Evolutionary conservation across 495 filamentous ascomycete genomes (phyloP).

Genomic region (Pseudomonodictys pantanalensis): DNA sequence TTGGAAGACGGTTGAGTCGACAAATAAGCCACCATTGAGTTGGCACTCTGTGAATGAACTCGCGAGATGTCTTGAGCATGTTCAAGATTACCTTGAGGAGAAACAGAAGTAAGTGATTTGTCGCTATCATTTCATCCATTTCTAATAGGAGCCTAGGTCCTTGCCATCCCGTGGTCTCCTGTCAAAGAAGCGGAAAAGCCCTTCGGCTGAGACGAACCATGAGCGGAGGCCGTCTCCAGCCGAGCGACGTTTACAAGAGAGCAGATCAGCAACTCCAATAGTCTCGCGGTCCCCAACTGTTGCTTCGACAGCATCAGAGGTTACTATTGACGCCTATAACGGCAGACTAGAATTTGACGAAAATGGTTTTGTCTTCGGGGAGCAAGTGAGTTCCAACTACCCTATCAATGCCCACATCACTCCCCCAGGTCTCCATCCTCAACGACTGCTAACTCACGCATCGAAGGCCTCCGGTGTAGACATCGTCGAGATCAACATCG

Average conservation of each 20-base stretch:
- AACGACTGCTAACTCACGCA: not conserved
- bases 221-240: constrained; percentile 24
- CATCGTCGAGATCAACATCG: constrained; percentile 18
- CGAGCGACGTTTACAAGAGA: not conserved
- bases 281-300: constrained; percentile 9
- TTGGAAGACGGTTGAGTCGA: constrained; percentile 30
- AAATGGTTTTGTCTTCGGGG: constrained; percentile 32
- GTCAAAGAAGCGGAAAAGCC: constrained; percentile 35
- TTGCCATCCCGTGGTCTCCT: not conserved
- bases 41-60: constrained; percentile 42
- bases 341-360: constrained; percentile 31
- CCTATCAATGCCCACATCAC: not conserved
- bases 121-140: not conserved
- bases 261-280: constrained; percentile 13
- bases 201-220: constrained; percentile 19
- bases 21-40: constrained; percentile 23
- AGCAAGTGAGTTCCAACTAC: constrained; percentile 29
- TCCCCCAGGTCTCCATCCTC: not conserved
- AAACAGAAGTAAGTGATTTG: constrained; percentile 13
- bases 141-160: not conserved
- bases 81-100: constrained; percentile 41
- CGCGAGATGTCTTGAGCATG: constrained; percentile 28
- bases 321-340: constrained; percentile 34
- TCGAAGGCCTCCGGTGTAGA: not conserved
- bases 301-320: not conserved